A percentile compares a stretch with the other conserved stretches of the same genome.
phyloP scores from a whole-genome alignment of 768 basidiomycete genomes.

The Mycena maculata region DNA sequence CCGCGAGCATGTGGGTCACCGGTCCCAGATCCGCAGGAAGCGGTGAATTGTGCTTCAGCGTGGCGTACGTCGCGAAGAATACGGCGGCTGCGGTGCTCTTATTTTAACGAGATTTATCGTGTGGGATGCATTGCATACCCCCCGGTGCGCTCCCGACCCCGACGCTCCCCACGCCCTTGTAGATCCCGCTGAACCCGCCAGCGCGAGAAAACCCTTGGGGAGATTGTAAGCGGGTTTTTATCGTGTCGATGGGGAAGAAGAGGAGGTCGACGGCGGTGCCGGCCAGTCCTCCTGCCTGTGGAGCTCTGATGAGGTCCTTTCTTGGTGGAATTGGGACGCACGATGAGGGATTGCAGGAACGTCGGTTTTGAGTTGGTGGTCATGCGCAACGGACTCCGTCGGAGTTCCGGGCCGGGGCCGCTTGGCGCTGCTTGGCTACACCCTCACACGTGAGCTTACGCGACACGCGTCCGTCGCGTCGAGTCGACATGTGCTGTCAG shows the following conservation, averaged over 20 bases:
- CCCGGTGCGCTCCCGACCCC: conserved; percentile 23
- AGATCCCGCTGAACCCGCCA: conserved; percentile 26
- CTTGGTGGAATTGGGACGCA: conserved; percentile 31
- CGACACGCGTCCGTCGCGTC: no score
- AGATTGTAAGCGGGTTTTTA: conserved; percentile 27
- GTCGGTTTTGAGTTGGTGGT: conserved; percentile 44
- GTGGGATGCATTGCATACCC: background rate
- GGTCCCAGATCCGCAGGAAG: conserved; percentile 70
- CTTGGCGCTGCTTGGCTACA: background rate
- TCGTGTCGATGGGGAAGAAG: conserved; percentile 27
- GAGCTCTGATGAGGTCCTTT: conserved; percentile 1
- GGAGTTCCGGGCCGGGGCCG: no score
- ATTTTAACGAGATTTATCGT: background rate
- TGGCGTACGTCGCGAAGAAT: conserved; percentile 96
- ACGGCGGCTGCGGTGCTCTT: conserved; percentile 74
- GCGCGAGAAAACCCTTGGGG: conserved; percentile 23
- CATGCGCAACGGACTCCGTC: conserved; percentile 7
- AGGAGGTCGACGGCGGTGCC: conserved; percentile 28
- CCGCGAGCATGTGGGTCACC: conserved; percentile 55
- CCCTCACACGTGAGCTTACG: no score
- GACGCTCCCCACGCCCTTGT: conserved; percentile 30
- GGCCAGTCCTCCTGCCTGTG: conserved; percentile 64
- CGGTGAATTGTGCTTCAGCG: conserved; percentile 82
- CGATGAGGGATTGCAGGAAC: conserved; percentile 54
- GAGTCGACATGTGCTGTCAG: no score